Evolutionary conservation across 805 yeast species (phyloP), one percentile per base, ranked within the genome.

Genomic region (Candida chilensis): DNA sequence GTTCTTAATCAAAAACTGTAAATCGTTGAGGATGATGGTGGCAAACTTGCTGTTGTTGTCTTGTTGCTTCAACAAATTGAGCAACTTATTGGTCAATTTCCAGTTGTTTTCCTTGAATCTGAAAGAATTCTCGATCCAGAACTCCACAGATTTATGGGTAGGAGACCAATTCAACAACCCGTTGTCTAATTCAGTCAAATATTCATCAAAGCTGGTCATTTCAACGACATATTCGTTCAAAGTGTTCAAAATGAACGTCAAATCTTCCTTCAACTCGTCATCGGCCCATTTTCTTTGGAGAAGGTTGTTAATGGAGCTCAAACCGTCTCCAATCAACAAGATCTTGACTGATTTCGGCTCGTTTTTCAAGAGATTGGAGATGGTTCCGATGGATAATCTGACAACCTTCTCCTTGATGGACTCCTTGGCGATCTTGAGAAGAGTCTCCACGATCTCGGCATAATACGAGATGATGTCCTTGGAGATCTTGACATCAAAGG

Each of bases 351-450:
- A 64, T 37, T 55, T 66, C 50, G 61, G 59, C 32, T 59, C 64
- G 40, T 51, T 61, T 28, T 49, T 48, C 30, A 78, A 60, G 29
- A 81, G 62, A 46, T 82, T 82, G 44, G 74, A 58, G 39, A 88
- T 60, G 24, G 81, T 74, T 1, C 94, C 78, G 17, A 87, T 66
- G n/a, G 92, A 68, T 27, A 92, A 64, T 49, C 98, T 71, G 19
- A 86, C 82, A 32, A 92, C 75, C 61, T 92, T 92, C 57, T 88
- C 94, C 62, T 92, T 92, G 41, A 90, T 83, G 2, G 96, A 84
- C 34, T 75, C 74, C 48, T 81, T 83, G 17, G 87, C 74, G 28
- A 84, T 64, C 24, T 56, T 54, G 37, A 71, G 64, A 57, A 68
- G 66, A 52, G 47, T 63, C 28, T 61, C 77, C 32, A 71, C 69